Conservation (phyloP, 179 eudicot genomes). For the Heliamphora pulchella region DNA sequence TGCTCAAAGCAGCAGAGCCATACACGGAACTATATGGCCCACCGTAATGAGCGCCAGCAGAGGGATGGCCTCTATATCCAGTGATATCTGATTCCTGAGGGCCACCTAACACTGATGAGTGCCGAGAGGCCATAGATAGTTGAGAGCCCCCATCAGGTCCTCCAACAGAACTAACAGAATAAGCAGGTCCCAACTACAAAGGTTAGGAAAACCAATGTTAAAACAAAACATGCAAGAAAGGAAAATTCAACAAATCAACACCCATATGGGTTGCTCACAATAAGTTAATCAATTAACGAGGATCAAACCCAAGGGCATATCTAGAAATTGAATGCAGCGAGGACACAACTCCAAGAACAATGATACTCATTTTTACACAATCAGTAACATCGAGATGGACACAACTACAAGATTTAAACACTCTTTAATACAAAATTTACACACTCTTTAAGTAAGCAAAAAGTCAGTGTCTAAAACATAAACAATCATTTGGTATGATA, state of each 20-base stretch:
- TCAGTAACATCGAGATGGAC: no score
- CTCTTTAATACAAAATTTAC: no score
- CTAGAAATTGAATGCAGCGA: no score
- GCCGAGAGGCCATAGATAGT: conserved; percentile 50
- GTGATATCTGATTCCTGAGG: conserved; percentile 50
- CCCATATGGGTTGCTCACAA: background rate
- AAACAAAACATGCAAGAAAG: background rate
- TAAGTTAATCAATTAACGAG: background rate
- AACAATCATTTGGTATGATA: no score
- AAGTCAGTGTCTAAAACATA: no score
- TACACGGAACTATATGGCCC: conserved; percentile 71
- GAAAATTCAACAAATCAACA: background rate
- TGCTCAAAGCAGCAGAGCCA: conserved; percentile 47
- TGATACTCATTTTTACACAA: no score
- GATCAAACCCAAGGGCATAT: background rate
- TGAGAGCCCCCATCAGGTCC: conserved; percentile 48
- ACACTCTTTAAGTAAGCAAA: no score
- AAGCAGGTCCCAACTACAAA: conserved; percentile 38
- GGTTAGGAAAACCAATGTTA: background rate
- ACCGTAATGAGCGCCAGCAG: conserved; percentile 58
- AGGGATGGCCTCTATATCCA: conserved; percentile 49
- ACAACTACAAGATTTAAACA: no score
- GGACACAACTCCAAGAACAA: no score
- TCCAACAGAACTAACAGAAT: conserved; percentile 38
- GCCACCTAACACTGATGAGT: conserved; percentile 45